Conservation (phyloP, 2,329 filamentous ascomycete genomes). For the Pestalotiopsis sp. region DNA sequence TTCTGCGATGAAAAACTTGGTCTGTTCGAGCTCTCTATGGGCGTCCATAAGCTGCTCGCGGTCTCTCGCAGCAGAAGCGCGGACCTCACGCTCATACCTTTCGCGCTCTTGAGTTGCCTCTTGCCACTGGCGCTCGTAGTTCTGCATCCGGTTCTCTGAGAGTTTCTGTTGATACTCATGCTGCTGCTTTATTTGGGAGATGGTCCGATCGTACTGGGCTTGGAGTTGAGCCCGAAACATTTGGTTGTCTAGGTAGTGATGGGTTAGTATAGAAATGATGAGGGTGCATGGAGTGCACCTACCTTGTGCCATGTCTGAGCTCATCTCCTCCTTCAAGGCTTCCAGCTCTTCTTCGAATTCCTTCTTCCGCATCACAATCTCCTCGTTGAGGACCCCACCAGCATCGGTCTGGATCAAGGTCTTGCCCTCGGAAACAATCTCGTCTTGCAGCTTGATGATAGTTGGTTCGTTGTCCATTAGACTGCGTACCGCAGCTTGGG, state of each 20-base stretch:
- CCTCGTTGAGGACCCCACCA: background rate
- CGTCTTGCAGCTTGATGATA: background rate
- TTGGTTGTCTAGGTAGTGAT: background rate
- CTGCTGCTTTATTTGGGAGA: background rate
- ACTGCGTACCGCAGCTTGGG: background rate
- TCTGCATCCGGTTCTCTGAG: too few species aligned
- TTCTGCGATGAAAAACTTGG: background rate
- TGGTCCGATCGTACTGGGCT: background rate
- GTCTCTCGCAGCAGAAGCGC: background rate
- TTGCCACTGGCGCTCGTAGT: background rate
- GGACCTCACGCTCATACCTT: background rate
- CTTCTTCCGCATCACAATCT: background rate
- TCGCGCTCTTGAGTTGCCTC: background rate
- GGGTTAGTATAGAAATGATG: background rate
- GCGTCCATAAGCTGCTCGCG: background rate
- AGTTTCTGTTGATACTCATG: background rate
- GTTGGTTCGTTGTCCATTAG: background rate
- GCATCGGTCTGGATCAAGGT: background rate
- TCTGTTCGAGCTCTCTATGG: background rate
- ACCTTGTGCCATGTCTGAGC: background rate
- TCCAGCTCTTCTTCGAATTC: background rate
- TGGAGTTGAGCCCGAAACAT: background rate
- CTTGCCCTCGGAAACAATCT: background rate
- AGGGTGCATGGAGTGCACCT: background rate
- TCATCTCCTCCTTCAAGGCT: background rate